phyloP scores from a whole-genome alignment of 2,329 filamentous ascomycete species.

The Setomelanomma holmii region DNA sequence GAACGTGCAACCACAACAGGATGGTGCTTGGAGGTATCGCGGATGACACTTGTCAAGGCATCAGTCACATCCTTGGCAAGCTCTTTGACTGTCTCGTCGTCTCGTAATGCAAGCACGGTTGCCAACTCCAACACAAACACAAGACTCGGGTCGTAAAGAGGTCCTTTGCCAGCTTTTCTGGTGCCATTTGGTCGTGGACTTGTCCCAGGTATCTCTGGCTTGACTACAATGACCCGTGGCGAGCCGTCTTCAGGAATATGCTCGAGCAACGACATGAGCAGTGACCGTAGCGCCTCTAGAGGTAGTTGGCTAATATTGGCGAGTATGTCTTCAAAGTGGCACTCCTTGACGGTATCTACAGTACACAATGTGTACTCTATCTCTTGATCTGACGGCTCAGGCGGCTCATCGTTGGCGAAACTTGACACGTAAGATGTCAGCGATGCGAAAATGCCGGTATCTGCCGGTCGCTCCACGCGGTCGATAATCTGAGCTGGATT shows the following conservation, averaged over 20 bases:
- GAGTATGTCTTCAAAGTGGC: slow-evolving; percentile 82
- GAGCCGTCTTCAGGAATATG: slow-evolving; percentile 87
- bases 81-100: slow-evolving; percentile 72
- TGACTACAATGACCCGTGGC: slow-evolving; percentile 84
- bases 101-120: slow-evolving; percentile 79
- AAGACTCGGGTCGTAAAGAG: slow-evolving; percentile 82
- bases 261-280: slow-evolving; percentile 77
- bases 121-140: slow-evolving; percentile 92
- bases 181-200: slow-evolving; percentile 67
- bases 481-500: slow-evolving; percentile 93
- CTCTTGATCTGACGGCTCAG: slow-evolving; percentile 96
- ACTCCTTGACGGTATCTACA: slow-evolving; percentile 91
- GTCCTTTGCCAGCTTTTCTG: slow-evolving; percentile 62
- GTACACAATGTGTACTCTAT: slow-evolving; percentile 94
- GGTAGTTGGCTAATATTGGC: slow-evolving; percentile 78
- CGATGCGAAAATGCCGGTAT: slow-evolving; percentile 88
- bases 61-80: slow-evolving; percentile 83
- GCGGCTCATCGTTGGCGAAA: slow-evolving; percentile 96
- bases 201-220: slow-evolving; percentile 74
- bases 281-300: slow-evolving; percentile 61
- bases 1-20: slow-evolving; percentile 82
- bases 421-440: slow-evolving; percentile 98
- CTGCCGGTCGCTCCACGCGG: slow-evolving; percentile 76
- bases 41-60: slow-evolving; percentile 79
- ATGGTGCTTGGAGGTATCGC: slow-evolving; percentile 80